These are phyloP conservation scores for Coemansia erecta DNA, from an alignment of 192 early-diverging fungal species.

Conservation along the genomic window DNA sequence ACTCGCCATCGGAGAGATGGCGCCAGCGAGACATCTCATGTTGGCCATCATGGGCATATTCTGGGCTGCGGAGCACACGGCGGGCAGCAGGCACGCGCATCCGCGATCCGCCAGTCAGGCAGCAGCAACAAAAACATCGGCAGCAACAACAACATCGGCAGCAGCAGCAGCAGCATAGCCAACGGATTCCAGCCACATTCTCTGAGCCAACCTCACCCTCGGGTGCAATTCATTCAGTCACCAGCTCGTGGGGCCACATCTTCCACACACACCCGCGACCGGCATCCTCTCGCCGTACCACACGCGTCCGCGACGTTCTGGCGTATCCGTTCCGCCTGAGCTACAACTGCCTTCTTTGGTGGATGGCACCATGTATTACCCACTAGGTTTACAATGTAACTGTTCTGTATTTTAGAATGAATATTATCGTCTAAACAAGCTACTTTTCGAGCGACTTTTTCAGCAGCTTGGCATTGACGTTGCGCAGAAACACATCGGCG, in stretches of 20 bases:
- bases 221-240: slow-evolving; percentile 7
- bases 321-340: slow-evolving; percentile 32
- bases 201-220: neutral
- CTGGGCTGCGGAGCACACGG: too few species aligned
- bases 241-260: slow-evolving; percentile 40
- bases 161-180: neutral
- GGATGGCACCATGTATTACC: slow-evolving; percentile 27
- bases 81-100: neutral
- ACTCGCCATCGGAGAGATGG: too few species aligned
- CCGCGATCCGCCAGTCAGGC: neutral
- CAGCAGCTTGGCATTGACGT: slow-evolving; percentile 51
- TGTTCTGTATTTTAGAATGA: neutral
- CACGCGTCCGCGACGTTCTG: slow-evolving; percentile 19
- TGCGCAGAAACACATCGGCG: slow-evolving; percentile 58
- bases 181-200: too few species aligned
- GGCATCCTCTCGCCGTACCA: neutral
- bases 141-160: neutral
- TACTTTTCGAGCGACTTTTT: neutral
- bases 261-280: slow-evolving; percentile 19
- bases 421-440: neutral
- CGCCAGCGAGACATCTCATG: too few species aligned
- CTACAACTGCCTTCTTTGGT: slow-evolving; percentile 49
- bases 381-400: neutral
- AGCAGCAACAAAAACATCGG: neutral
- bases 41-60: too few species aligned